These are phyloP conservation scores for Aspergillus sp. DNA, from an alignment of 2,329 filamentous ascomycete species.

Conservation along the genomic window DNA sequence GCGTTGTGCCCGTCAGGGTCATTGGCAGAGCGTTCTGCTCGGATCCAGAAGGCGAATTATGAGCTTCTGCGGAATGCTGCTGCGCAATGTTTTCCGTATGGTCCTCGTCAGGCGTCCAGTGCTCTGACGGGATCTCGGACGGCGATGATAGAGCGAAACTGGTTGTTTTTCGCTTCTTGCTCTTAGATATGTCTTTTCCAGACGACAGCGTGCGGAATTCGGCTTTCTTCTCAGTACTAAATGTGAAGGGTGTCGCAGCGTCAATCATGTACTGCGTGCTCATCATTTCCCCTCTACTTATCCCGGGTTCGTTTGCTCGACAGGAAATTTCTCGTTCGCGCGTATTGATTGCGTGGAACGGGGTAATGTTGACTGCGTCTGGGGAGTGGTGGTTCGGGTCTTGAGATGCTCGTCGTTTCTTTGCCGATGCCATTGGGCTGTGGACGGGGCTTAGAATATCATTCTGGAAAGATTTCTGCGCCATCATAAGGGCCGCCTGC, in stretches of 20 bases:
- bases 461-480: conserved; percentile 41
- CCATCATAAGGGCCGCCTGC: conserved; percentile 39
- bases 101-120: conserved; percentile 2
- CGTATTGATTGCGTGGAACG: conserved; percentile 27
- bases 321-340: conserved; percentile 9
- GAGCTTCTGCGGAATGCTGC: conserved; percentile 2
- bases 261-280: conserved; percentile 45
- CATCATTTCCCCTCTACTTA: conserved; percentile 26
- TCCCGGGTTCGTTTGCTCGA: conserved; percentile 7
- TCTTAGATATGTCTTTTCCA: conserved; percentile 4
- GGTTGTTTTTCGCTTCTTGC: conserved; percentile 23
- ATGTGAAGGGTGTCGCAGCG: conserved; percentile 39
- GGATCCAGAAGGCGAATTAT: conserved; percentile 14
- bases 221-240: conserved; percentile 35
- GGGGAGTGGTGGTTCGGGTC: conserved; percentile 13
- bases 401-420: conserved; percentile 14
- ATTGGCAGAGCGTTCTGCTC: conserved; percentile 28
- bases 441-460: conserved; percentile 33
- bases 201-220: conserved; percentile 8
- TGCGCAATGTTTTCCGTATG: conserved; percentile 10
- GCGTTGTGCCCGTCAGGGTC: conserved; percentile 33
- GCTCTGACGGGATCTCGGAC: background rate
- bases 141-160: conserved; percentile 17
- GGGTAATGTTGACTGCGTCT: conserved; percentile 27
- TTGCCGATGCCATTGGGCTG: conserved; percentile 14